Evolutionary conservation across 805 yeast species (phyloP), one percentile per base, ranked within the genome.

Genomic region (Cyberlindnera petersonii): DNA sequence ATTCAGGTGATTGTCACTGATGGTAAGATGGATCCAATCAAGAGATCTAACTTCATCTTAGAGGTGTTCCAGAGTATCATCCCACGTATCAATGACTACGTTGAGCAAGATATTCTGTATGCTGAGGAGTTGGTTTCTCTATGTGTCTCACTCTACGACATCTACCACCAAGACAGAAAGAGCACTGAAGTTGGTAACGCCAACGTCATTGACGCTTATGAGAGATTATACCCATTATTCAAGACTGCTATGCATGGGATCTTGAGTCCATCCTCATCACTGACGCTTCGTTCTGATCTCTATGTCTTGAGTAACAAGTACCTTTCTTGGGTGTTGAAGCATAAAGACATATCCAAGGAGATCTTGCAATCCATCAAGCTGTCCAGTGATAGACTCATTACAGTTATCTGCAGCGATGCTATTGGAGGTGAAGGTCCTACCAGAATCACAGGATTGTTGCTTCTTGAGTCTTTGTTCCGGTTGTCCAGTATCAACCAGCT

Each of bases 91-190:
- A 79, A 79, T 48, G 86, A 79, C 42, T 88, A 82, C 59, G 71
- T 86, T 39, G 86, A 80, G 33, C 60, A 67, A 20, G 85, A 85
- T 52, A 66, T 79, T 4, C 58, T 65, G 6, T 84, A 79, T 55
- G 80, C 95, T 1, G 86, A 80, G 53, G 91, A 84, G 42, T 63
- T 88, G 37, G 81, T 86, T 3, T 81, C 94, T 0, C 63, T 88
- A 35, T 76, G 87, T 51, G 89, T 85, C 4, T 70, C 82, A 11
- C 59, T 88, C 35, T 78, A 80, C 47, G 84, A 79, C 40, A 58
- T 76, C 22, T 84, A 80, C 56, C 79, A 75, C 31, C 64, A 64
- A 27, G 80, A 70, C 40, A 53, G 68, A 33, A 47, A 53, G n/a
- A 24, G 35, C 6, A 55, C 60, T 5, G 64, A 60, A 9, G 42